Evolutionary conservation across 805 yeast genomes (phyloP).

Genomic region (Wickerhamomyces alni): DNA sequence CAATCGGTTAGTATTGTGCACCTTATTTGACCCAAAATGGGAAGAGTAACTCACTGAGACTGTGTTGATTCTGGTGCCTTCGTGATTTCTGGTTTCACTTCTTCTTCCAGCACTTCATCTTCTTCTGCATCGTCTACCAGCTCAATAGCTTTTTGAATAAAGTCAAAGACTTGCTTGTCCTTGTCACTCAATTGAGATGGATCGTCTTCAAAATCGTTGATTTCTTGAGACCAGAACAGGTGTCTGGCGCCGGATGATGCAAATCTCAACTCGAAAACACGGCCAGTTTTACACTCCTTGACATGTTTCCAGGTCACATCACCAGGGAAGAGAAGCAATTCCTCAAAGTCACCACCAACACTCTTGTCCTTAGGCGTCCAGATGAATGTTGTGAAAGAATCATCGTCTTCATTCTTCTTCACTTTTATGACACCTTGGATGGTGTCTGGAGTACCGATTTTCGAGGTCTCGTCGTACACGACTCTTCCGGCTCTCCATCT

Average conservation of each 20-base stretch:
- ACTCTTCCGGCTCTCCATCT: slow-evolving; percentile 80
- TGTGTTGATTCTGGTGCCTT: background rate
- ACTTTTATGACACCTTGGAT: slow-evolving; percentile 63
- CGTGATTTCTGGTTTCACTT: background rate
- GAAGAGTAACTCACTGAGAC: slow-evolving; percentile 1
- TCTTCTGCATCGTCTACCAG: slow-evolving; percentile 30
- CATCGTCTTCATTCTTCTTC: slow-evolving; percentile 61
- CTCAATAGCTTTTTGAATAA: slow-evolving; percentile 42
- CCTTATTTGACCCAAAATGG: too few relatives aligned
- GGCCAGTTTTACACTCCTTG: slow-evolving; percentile 64
- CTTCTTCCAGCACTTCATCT: slow-evolving; percentile 24
- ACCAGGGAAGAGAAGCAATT: slow-evolving; percentile 73
- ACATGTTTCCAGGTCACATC: slow-evolving; percentile 77
- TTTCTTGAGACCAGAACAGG: slow-evolving; percentile 70
- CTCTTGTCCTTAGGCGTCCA: slow-evolving; percentile 65
- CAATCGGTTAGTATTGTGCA: slow-evolving; percentile 2
- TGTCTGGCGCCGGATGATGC: slow-evolving; percentile 53
- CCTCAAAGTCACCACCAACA: slow-evolving; percentile 45
- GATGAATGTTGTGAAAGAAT: slow-evolving; percentile 58
- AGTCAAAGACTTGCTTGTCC: slow-evolving; percentile 45
- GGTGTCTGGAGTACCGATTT: slow-evolving; percentile 63
- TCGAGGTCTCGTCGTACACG: slow-evolving; percentile 51
- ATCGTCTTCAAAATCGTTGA: slow-evolving; percentile 57
- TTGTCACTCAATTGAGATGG: slow-evolving; percentile 49
- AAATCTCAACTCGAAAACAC: slow-evolving; percentile 67